These are phyloP conservation scores for Auricularia heimuer DNA, from an alignment of 768 basidiomycete species.

Conservation along the genomic window DNA sequence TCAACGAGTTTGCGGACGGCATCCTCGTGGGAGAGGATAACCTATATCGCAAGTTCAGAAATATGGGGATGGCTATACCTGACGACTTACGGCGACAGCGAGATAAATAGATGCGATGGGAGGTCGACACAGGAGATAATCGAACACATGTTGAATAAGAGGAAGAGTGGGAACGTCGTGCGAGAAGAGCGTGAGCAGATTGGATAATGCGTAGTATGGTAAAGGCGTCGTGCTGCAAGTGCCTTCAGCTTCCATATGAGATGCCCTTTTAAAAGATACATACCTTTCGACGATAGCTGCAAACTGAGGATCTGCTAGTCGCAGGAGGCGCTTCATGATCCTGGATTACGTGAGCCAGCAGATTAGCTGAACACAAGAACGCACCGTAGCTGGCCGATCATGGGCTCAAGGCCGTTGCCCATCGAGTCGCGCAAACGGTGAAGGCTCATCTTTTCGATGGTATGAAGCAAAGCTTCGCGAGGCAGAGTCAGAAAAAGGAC, in stretches of 20 bases:
- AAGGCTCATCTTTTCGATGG: conserved; percentile 64
- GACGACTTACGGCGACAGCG: conserved; percentile 57
- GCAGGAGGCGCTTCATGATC: conserved; percentile 63
- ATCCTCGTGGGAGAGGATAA: conserved; percentile 62
- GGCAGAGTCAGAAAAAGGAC: conserved; percentile 73
- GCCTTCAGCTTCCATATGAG: conserved; percentile 3
- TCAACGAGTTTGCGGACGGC: conserved; percentile 51
- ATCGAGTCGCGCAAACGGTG: conserved; percentile 81
- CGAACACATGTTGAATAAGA: conserved; percentile 85
- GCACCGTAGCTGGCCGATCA: conserved; percentile 70
- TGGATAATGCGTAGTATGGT: conserved; percentile 84
- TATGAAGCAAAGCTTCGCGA: conserved; percentile 41
- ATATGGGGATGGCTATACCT: not conserved
- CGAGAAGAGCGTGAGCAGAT: conserved; percentile 83
- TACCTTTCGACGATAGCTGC: conserved; percentile 61
- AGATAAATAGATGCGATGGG: conserved; percentile 79
- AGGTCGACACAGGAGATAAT: conserved; percentile 75
- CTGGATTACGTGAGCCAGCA: conserved; percentile 26
- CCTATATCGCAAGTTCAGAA: conserved; percentile 29
- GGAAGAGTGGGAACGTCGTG: conserved; percentile 87
- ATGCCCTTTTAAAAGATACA: conserved; percentile 9
- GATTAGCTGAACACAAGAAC: conserved; percentile 4
- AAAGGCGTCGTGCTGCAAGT: conserved; percentile 54
- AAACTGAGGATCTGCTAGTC: conserved; percentile 58
- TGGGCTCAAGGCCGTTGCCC: conserved; percentile 74